A percentile compares a stretch with the other conserved stretches of the same genome.
Evolutionary conservation across 1,284 basidiomycete genomes (phyloP).

Genomic region (Rhodotorula sp.): DNA sequence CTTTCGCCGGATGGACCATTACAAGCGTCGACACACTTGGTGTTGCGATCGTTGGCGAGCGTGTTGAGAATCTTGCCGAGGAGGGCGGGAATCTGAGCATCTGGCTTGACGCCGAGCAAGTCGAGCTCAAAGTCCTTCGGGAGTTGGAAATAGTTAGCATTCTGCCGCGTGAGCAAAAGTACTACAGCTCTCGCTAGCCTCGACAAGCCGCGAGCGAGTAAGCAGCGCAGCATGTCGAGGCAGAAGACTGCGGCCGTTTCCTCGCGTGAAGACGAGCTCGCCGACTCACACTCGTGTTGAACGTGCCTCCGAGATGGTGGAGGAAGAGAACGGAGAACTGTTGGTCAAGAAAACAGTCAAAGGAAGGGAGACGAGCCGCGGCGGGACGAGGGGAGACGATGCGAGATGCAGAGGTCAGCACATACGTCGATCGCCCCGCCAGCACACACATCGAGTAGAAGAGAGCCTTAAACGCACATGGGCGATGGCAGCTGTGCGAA

Average conservation of each 20-base stretch:
- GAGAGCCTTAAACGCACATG: not conserved
- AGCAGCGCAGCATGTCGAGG: too few relatives aligned
- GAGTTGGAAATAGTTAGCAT: too few relatives aligned
- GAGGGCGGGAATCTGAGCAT: constrained; percentile 21
- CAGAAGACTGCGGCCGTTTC: too few relatives aligned
- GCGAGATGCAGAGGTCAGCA: too few relatives aligned
- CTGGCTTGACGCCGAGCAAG: constrained; percentile 9
- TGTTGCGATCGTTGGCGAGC: constrained; percentile 38
- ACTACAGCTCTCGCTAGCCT: not conserved
- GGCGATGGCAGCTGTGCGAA: constrained; percentile 7
- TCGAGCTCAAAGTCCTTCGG: constrained; percentile 15
- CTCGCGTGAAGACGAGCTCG: not conserved
- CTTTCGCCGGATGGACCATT: too few relatives aligned
- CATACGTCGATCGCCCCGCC: too few relatives aligned
- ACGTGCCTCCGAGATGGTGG: constrained; percentile 3
- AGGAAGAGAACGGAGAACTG: constrained; percentile 10
- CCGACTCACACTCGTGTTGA: constrained; percentile 9
- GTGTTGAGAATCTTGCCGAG: constrained; percentile 36
- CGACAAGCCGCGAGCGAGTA: not conserved
- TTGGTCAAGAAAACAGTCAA: not conserved
- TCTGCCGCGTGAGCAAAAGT: too few relatives aligned
- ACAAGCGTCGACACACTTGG: constrained; percentile 28
- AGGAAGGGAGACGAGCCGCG: not conserved
- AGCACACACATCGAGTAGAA: too few relatives aligned
- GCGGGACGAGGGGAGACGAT: too few relatives aligned